Percentiles rank a stretch among this genome's conserved stretches.
phyloP scores from a whole-genome alignment of 2,329 filamentous ascomycete genomes.

The Byssoonygena ceratinophila region DNA sequence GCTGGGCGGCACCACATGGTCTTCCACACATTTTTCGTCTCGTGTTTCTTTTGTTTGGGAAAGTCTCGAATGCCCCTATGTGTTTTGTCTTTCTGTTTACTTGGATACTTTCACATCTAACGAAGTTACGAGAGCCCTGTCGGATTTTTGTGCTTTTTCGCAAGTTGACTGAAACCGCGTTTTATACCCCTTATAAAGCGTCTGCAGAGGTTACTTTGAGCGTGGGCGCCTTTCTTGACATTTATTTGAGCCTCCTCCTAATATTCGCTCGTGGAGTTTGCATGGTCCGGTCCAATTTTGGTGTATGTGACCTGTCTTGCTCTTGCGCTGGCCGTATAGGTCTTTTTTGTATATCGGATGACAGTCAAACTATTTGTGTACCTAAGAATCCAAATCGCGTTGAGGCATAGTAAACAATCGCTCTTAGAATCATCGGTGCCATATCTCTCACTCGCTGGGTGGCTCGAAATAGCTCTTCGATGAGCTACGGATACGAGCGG shows the following conservation, averaged over 20 bases:
- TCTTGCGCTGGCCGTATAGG: not conserved
- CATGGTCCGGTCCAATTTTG: not conserved
- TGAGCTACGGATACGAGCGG: too few species aligned
- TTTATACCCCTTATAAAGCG: conserved; percentile 14
- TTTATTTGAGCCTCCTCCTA: not conserved
- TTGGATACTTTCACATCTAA: conserved; percentile 11
- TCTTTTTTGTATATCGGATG: not conserved
- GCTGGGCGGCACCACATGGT: not conserved
- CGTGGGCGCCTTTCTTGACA: conserved; percentile 5
- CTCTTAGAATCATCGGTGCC: too few species aligned
- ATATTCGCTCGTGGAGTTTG: not conserved
- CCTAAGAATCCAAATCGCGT: not conserved
- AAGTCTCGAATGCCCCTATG: too few species aligned
- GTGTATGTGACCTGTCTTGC: not conserved
- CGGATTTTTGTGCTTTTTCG: conserved; percentile 6
- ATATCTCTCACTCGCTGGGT: too few species aligned
- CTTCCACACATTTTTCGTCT: not conserved
- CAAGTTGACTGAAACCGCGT: not conserved
- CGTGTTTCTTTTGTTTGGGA: not conserved
- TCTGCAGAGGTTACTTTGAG: conserved; percentile 8
- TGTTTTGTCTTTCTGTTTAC: not conserved
- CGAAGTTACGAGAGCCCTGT: conserved; percentile 15
- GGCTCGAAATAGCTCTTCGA: too few species aligned
- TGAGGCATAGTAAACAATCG: too few species aligned
- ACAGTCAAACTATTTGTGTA: not conserved